phyloP scores from a whole-genome alignment of 208 protist genomes.

The Acanthamoeba healyi region DNA sequence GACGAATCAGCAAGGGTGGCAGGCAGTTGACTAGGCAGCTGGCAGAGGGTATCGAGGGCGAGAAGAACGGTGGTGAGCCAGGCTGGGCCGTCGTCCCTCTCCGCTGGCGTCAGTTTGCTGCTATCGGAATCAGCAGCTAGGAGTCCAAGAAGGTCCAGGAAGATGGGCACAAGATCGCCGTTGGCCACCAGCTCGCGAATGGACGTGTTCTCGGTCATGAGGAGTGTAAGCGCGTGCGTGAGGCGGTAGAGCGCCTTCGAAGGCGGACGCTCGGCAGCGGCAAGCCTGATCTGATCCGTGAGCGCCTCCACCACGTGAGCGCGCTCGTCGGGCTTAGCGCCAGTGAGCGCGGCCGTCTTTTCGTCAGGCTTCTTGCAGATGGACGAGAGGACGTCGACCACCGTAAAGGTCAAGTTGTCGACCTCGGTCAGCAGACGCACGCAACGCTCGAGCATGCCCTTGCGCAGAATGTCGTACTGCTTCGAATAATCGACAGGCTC shows the following conservation, averaged over 20 bases:
- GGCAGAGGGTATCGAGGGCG: constrained; percentile 66
- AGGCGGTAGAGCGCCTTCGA: constrained; percentile 54
- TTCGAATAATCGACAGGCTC: constrained; percentile 26
- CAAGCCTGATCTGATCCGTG: constrained; percentile 4
- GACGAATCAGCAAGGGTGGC: background rate
- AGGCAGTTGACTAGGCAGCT: constrained; percentile 24
- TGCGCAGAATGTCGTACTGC: constrained; percentile 54
- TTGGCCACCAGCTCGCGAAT: constrained; percentile 43
- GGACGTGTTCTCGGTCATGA: constrained; percentile 32
- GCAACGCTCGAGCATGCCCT: constrained; percentile 56
- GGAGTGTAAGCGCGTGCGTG: constrained; percentile 59
- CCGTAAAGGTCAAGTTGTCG: constrained; percentile 35
- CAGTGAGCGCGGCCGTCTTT: background rate
- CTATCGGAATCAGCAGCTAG: background rate
- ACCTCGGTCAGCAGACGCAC: constrained; percentile 35
- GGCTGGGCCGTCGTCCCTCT: background rate
- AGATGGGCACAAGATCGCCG: constrained; percentile 6
- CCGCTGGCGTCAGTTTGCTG: background rate
- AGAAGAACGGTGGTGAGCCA: constrained; percentile 57
- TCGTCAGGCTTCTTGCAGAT: constrained; percentile 66
- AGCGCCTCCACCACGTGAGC: constrained; percentile 23
- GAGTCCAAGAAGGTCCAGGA: constrained; percentile 26
- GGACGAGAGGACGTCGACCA: constrained; percentile 42
- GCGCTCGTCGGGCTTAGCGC: constrained; percentile 12
- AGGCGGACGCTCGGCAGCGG: constrained; percentile 26